phyloP scores from a whole-genome alignment of 768 basidiomycete species.

The Lactarius vividus region DNA sequence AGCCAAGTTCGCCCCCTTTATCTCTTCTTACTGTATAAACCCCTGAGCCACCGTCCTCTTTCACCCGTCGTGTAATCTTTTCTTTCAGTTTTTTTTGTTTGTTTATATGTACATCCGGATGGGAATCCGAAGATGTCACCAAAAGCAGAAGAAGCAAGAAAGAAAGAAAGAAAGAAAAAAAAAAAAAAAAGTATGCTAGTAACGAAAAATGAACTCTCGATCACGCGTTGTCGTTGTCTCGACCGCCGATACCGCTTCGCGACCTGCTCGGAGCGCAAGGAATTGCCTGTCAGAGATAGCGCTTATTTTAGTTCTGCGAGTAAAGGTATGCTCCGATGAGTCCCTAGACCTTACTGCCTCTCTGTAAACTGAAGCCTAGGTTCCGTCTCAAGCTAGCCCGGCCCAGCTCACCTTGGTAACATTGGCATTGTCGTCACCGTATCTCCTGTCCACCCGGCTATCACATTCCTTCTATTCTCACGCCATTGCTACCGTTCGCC shows the following conservation, averaged over 20 bases:
- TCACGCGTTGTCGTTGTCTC: constrained; percentile 18
- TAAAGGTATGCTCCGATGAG: neutral
- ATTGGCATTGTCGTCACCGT: neutral
- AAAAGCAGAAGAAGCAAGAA: neutral
- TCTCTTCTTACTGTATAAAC: neutral
- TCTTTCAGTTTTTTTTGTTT: neutral
- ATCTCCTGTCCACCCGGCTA: constrained; percentile 8
- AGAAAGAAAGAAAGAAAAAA: too few species aligned
- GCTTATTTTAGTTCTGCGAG: neutral
- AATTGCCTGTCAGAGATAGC: constrained; percentile 8
- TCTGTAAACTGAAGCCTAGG: neutral
- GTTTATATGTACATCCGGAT: neutral
- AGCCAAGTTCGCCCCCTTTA: constrained; percentile 7
- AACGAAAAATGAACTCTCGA: constrained; percentile 18
- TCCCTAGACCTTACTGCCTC: neutral
- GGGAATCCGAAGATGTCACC: neutral
- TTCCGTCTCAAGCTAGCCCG: neutral
- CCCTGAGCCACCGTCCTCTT: neutral
- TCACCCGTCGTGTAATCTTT: neutral
- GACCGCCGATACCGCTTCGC: constrained; percentile 5
- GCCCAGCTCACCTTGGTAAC: constrained; percentile 3
- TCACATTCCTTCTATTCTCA: constrained; percentile 19
- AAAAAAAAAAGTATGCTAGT: neutral
- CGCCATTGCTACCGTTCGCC: constrained; percentile 9
- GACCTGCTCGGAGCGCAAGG: constrained; percentile 4